phyloP scores from a whole-genome alignment of 164 flowering plant species.

The Nelumbo lutea region DNA sequence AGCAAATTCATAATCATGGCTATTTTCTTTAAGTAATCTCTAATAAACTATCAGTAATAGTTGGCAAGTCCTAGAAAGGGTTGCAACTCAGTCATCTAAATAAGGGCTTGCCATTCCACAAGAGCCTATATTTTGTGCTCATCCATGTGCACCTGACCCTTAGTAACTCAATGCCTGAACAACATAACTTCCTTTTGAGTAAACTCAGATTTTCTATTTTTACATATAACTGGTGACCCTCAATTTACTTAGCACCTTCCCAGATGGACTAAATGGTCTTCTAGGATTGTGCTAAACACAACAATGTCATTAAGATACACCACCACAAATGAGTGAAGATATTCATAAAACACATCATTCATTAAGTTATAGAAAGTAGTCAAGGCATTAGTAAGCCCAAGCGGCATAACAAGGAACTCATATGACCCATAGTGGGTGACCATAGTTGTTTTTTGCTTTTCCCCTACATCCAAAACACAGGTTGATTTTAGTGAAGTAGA shows the following conservation, averaged over 20 bases:
- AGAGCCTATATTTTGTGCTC: neutral
- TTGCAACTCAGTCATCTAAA: neutral
- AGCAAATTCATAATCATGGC: slow-evolving; percentile 10
- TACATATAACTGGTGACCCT: neutral
- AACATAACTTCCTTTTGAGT: slow-evolving; percentile 1
- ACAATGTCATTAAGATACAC: slow-evolving; percentile 17
- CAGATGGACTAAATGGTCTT: slow-evolving; percentile 5
- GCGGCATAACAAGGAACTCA: slow-evolving; percentile 12
- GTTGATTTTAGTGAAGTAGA: slow-evolving; percentile 9
- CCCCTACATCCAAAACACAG: slow-evolving; percentile 7
- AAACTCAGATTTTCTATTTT: slow-evolving; percentile 12
- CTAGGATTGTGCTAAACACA: slow-evolving; percentile 4
- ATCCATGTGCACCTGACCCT: slow-evolving; percentile 2
- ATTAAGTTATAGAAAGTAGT: slow-evolving; percentile 3
- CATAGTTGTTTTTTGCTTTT: slow-evolving; percentile 11
- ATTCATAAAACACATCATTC: slow-evolving; percentile 2
- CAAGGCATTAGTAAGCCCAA: slow-evolving; percentile 6
- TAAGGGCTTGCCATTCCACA: slow-evolving; percentile 8
- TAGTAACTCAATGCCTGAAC: neutral
- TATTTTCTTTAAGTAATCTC: slow-evolving; percentile 3
- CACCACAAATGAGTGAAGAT: slow-evolving; percentile 2
- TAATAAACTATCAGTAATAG: slow-evolving; percentile 16
- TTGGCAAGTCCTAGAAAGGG: slow-evolving; percentile 16
- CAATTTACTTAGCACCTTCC: neutral
- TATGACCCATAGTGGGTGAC: slow-evolving; percentile 13